Base-by-base conservation (phyloP, 179 eudicot genomes). In the Actinidia polygama region DNA sequence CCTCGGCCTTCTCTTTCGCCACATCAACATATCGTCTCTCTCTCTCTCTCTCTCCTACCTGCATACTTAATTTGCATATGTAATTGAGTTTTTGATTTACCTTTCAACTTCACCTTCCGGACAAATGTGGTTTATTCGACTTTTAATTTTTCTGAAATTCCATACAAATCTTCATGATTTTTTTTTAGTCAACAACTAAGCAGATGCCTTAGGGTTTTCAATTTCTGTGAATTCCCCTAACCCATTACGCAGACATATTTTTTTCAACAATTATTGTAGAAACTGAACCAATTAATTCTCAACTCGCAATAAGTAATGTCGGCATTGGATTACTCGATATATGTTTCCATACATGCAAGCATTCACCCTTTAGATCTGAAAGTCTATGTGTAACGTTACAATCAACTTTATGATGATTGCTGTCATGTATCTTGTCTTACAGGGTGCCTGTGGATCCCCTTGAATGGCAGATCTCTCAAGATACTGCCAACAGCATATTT, bases 391-490 rank as follows among this genome's bases (percentile, higher is more conserved):
- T n/a, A n/a, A n/a, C n/a, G n/a, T n/a, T n/a, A n/a, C n/a, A n/a
- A n/a, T n/a, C n/a, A n/a, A n/a, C n/a, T n/a, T n/a, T n/a, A n/a
- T n/a, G n/a, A n/a, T n/a, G n/a, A n/a, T n/a, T 66, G 73, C 18
- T 24, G 21, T 5, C 15, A 15, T 67, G 12, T 53, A n/a, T 71
- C 40, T 3, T 68, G 8, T 75, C 77, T 82, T 23, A 23, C 78
- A 92, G 94, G 83, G 99, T 92, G 4, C 99, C 99, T 8, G 98
- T 96, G 73, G 99, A 96, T 89, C 99, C 99, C 30, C 86, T 96
- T 77, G 98, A 96, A 72, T 96, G 98, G 98, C 98, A 96, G 88
- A 90, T 96, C 57, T 93, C 99, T 49, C 99, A 93, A 73, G 98
- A 96, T 51, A 86, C 95, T 10, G 98, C 99, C 16, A 92, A 87